These are phyloP conservation scores for Garcia nutans DNA, from an alignment of 345 rosid species.

Conservation along the genomic window DNA sequence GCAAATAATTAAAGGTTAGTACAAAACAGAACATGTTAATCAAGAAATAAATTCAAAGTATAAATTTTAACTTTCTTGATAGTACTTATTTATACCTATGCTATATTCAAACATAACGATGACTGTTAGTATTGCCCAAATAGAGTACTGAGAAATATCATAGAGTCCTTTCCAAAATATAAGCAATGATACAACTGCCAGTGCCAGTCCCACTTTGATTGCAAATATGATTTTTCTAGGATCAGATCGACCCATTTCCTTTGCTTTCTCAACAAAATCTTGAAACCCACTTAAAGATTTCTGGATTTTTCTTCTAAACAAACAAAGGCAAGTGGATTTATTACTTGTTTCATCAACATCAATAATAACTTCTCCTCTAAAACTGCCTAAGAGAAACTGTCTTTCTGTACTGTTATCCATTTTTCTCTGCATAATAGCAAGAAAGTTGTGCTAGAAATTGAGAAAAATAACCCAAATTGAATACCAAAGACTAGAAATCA, in stretches of 20 bases:
- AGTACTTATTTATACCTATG: conserved; percentile 44
- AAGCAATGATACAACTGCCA: conserved; percentile 46
- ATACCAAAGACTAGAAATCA: neutral
- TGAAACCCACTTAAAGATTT: conserved; percentile 29
- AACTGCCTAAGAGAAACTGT: conserved; percentile 9
- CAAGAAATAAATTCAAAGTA: neutral
- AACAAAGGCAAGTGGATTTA: neutral
- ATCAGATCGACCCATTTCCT: conserved; percentile 63
- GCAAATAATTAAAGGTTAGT: neutral
- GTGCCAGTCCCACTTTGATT: conserved; percentile 69
- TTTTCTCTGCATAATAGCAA: neutral
- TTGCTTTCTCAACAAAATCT: conserved; percentile 28
- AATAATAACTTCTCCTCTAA: neutral
- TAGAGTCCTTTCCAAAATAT: conserved; percentile 57
- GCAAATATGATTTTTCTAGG: conserved; percentile 62
- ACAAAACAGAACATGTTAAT: neutral
- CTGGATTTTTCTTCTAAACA: neutral
- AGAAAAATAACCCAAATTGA: neutral
- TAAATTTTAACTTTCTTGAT: neutral
- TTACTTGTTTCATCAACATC: neutral
- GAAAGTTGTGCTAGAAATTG: too few species aligned
- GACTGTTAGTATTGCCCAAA: conserved; percentile 87
- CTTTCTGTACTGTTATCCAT: conserved; percentile 4
- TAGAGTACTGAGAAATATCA: conserved; percentile 50
- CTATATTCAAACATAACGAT: conserved; percentile 83